Evolutionary conservation across 768 basidiomycete genomes (phyloP).

Genomic region (Obba rivulosa): DNA sequence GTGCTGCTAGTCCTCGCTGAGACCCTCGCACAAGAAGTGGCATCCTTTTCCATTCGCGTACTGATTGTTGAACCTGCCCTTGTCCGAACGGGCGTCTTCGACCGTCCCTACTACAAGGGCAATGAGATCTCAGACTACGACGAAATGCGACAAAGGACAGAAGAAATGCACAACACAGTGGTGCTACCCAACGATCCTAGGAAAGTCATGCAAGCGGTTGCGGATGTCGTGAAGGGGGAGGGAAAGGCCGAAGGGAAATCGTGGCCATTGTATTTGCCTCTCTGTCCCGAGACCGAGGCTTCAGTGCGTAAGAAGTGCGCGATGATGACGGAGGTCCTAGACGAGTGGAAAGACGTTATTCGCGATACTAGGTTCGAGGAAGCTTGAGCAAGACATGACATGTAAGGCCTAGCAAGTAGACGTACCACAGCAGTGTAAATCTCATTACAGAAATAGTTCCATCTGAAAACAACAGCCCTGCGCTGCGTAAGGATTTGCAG

Average conservation of each 20-base stretch:
- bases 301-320: constrained; percentile 15
- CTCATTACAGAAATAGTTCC: no score
- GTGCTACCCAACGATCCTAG: constrained; percentile 17
- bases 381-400: no score
- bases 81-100: constrained; percentile 16
- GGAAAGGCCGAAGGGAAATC: constrained; percentile 17
- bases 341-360: constrained; percentile 16
- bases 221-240: constrained; percentile 24
- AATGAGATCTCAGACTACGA: constrained; percentile 16
- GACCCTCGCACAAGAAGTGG: constrained; percentile 20
- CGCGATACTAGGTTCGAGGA: constrained; percentile 1
- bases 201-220: constrained; percentile 20
- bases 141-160: constrained; percentile 3
- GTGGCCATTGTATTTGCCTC: constrained; percentile 18
- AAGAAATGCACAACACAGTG: neutral
- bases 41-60: constrained; percentile 21
- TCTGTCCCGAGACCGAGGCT: constrained; percentile 20
- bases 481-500: no score
- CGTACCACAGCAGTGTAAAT: no score
- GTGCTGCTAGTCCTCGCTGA: constrained; percentile 18
- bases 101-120: neutral
- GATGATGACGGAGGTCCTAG: constrained; percentile 6
- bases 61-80: constrained; percentile 21
- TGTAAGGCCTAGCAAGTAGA: no score
- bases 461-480: no score